Conservation (phyloP, 1,284 basidiomycete species). For the Boletus sp. region DNA sequence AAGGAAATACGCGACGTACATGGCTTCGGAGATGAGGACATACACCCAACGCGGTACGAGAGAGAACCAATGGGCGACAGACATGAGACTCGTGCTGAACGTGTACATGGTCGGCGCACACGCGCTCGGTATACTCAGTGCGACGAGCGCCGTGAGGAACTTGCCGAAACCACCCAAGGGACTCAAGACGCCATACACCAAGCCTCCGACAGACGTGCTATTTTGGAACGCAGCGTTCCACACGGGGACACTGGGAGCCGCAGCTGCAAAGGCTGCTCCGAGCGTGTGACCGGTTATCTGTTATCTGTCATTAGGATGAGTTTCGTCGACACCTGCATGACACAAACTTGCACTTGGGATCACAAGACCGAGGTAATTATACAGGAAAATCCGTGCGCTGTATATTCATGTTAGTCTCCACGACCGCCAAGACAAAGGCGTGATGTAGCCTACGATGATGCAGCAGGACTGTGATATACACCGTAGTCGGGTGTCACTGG, state of each 20-base stretch:
- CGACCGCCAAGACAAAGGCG: background rate
- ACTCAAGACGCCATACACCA: constrained; percentile 52
- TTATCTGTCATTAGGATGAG: constrained; percentile 1
- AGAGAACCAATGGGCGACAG: constrained; percentile 45
- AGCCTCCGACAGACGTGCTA: constrained; percentile 52
- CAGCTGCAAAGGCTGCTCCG: constrained; percentile 61
- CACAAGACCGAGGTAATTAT: constrained; percentile 64
- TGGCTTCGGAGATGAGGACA: constrained; percentile 66
- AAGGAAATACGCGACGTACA: constrained; percentile 40
- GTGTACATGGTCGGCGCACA: constrained; percentile 76
- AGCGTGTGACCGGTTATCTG: constrained; percentile 58
- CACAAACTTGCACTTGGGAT: constrained; percentile 45
- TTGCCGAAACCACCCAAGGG: constrained; percentile 56
- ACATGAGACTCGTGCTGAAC: constrained; percentile 70
- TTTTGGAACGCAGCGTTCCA: constrained; percentile 57
- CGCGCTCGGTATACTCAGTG: constrained; percentile 48
- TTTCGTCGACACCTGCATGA: background rate
- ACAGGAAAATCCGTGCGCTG: constrained; percentile 54
- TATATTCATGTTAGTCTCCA: background rate
- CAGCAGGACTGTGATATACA: constrained; percentile 50
- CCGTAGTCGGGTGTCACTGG: constrained; percentile 57
- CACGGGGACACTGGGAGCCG: constrained; percentile 49
- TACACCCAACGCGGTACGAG: constrained; percentile 70
- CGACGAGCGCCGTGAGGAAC: constrained; percentile 44
- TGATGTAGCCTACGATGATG: constrained; percentile 40